Evolutionary conservation across 1,284 basidiomycete genomes (phyloP).

Genomic region (Sphaerobolus stellatus): DNA sequence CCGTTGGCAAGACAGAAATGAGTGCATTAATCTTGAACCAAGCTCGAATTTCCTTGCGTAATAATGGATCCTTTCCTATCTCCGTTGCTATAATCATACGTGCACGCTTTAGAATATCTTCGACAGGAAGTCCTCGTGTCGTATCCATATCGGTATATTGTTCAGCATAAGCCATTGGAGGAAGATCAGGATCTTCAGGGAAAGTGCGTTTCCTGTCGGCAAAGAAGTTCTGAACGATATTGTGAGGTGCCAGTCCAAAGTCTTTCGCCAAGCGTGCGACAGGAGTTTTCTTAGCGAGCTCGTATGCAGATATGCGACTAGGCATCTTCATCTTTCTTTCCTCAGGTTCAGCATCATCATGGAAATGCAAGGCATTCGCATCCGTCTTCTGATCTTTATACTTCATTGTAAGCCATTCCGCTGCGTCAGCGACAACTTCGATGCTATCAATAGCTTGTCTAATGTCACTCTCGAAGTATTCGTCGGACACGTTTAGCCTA

Average conservation of each 20-base stretch:
- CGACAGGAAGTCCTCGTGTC: slow-evolving; percentile 47
- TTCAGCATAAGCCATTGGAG: slow-evolving; percentile 72
- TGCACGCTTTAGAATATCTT: slow-evolving; percentile 71
- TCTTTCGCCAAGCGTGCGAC: slow-evolving; percentile 77
- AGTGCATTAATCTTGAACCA: slow-evolving; percentile 76
- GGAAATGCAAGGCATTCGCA: slow-evolving; percentile 58
- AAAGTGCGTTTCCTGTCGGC: slow-evolving; percentile 58
- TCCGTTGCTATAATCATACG: slow-evolving; percentile 88
- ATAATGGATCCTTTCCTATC: slow-evolving; percentile 88
- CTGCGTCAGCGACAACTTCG: slow-evolving; percentile 89
- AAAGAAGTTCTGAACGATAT: slow-evolving; percentile 80
- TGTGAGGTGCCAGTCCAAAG: slow-evolving; percentile 76
- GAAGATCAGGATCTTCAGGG: slow-evolving; percentile 76
- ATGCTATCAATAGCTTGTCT: slow-evolving; percentile 67
- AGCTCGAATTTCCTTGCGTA: slow-evolving; percentile 79
- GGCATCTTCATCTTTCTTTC: slow-evolving; percentile 75
- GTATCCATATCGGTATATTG: slow-evolving; percentile 73
- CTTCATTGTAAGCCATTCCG: slow-evolving; percentile 89
- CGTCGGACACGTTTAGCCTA: slow-evolving; percentile 61
- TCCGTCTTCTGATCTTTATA: slow-evolving; percentile 78
- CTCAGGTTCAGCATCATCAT: slow-evolving; percentile 64
- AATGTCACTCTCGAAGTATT: slow-evolving; percentile 72
- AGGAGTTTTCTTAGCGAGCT: slow-evolving; percentile 78
- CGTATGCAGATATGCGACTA: slow-evolving; percentile 84
- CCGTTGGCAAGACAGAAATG: slow-evolving; percentile 87